Evolutionary conservation across 805 yeast genomes (phyloP).

Genomic region (Candida sonorensis): DNA sequence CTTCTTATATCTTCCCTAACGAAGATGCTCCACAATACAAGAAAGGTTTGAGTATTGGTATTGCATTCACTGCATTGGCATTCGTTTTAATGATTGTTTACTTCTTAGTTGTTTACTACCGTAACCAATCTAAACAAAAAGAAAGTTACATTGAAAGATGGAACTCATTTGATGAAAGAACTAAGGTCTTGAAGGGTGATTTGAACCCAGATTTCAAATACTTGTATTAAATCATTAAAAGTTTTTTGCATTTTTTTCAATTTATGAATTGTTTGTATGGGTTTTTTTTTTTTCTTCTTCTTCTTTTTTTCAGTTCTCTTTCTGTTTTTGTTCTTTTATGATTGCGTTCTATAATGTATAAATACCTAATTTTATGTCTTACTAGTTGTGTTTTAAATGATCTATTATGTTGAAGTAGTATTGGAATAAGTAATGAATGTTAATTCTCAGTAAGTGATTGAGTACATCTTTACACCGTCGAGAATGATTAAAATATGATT

Average conservation of each 20-base stretch:
- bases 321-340: too few relatives aligned
- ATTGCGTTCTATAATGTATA: too few relatives aligned
- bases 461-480: too few relatives aligned
- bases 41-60: constrained; percentile 45
- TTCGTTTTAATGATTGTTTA: constrained; percentile 29
- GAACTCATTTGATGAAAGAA: constrained; percentile 21
- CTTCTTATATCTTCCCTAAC: constrained; percentile 49
- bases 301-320: too few relatives aligned
- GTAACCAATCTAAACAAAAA: constrained; percentile 31
- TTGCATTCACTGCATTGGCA: constrained; percentile 41
- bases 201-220: constrained; percentile 40
- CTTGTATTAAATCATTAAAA: constrained; percentile 28
- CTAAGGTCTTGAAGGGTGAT: constrained; percentile 28
- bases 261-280: background rate
- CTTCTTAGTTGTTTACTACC: constrained; percentile 23
- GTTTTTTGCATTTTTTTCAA: background rate
- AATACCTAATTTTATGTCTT: too few relatives aligned
- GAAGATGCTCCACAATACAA: constrained; percentile 53
- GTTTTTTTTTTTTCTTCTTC: background rate
- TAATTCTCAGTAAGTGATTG: too few relatives aligned
- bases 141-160: constrained; percentile 23
- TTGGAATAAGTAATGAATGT: too few relatives aligned
- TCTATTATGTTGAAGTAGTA: too few relatives aligned
- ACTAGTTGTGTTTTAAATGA: too few relatives aligned
- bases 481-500: too few relatives aligned